These are phyloP conservation scores for Phytophthora vignae DNA, from an alignment of 352 stramenopile genomes.

Conservation along the genomic window DNA sequence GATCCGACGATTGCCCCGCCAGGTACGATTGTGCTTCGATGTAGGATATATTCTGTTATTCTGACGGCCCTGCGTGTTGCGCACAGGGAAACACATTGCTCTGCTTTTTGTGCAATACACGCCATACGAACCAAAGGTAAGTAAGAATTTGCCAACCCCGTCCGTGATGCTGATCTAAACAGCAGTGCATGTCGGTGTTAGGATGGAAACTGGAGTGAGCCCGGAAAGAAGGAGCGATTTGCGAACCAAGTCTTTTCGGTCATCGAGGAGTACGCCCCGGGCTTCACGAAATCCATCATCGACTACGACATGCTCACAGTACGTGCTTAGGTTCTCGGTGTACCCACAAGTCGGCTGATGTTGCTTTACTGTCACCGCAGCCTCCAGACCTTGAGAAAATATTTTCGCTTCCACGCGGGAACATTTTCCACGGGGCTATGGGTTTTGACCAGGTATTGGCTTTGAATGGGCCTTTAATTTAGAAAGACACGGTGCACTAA, in stretches of 20 bases:
- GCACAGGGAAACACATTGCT: conserved; percentile 87
- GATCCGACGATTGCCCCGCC: conserved; percentile 79
- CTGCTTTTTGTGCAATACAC: conserved; percentile 94
- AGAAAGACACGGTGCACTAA: not conserved
- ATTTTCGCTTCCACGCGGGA: conserved; percentile 88
- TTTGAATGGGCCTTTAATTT: not conserved
- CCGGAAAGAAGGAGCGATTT: conserved; percentile 83
- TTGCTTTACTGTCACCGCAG: conserved; percentile 27
- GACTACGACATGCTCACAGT: conserved; percentile 90
- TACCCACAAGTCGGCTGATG: not conserved
- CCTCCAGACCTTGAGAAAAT: conserved; percentile 88
- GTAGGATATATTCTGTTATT: not conserved
- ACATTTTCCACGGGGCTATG: conserved; percentile 93
- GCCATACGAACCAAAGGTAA: conserved; percentile 84
- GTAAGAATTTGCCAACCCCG: not conserved
- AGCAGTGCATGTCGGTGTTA: conserved; percentile 18
- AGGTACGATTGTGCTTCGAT: conserved; percentile 37
- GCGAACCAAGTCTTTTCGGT: conserved; percentile 87
- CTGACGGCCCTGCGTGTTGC: not conserved
- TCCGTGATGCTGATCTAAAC: not conserved
- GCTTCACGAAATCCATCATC: conserved; percentile 87
- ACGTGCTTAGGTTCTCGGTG: not conserved
- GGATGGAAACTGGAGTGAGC: conserved; percentile 80
- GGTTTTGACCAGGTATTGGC: conserved; percentile 80
- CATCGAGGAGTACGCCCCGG: conserved; percentile 88